These are phyloP conservation scores for Solanum tarijense DNA, from an alignment of 257 asterid species.

Conservation along the genomic window DNA sequence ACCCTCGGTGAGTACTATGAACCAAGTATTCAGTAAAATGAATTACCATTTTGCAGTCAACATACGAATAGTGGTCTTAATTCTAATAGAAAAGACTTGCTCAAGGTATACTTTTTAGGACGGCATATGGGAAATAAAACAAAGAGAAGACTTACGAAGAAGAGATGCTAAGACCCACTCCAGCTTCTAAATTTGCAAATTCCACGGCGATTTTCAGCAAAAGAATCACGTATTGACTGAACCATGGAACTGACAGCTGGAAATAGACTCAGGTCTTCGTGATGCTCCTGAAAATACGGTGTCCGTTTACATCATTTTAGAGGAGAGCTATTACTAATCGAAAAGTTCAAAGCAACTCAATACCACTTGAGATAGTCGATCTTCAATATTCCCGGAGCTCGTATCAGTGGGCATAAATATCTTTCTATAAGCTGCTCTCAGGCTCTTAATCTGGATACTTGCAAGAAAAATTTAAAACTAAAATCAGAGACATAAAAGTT, in stretches of 20 bases:
- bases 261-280: conserved; percentile 35
- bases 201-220: conserved; percentile 66
- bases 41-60: neutral
- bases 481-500: neutral
- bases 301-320: neutral
- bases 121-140: neutral
- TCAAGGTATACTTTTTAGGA: neutral
- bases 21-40: neutral
- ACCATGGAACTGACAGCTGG: conserved; percentile 53
- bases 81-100: neutral
- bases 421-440: conserved; percentile 76
- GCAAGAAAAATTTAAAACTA: neutral
- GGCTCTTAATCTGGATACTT: conserved; percentile 53
- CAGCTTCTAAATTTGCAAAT: conserved; percentile 72
- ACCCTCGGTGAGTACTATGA: neutral
- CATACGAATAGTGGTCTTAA: neutral
- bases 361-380: conserved; percentile 74
- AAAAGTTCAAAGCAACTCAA: conserved; percentile 1
- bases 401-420: conserved; percentile 53
- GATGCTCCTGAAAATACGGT: conserved; percentile 43
- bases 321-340: neutral
- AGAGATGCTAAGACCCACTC: conserved; percentile 21
- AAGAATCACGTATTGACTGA: conserved; percentile 65
- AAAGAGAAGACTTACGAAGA: neutral
- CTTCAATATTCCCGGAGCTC: conserved; percentile 39